Conservation (phyloP, 2,329 filamentous ascomycete species). For the Colletotrichum sp. region DNA sequence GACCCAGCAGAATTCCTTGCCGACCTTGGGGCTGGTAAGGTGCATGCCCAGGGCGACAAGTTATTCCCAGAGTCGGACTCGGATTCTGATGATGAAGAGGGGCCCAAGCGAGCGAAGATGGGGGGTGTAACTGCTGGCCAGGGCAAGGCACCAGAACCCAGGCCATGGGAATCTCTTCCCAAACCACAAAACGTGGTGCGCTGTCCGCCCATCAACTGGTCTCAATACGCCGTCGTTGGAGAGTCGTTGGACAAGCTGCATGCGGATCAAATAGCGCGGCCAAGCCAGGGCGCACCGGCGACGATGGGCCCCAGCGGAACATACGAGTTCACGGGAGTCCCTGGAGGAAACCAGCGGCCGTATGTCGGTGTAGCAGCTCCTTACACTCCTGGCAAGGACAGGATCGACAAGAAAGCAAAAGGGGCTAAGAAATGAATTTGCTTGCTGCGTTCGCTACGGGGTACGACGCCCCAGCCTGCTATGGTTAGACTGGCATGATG, state of each 20-base stretch:
- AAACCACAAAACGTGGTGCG: slow-evolving; percentile 82
- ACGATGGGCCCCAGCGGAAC: slow-evolving; percentile 45
- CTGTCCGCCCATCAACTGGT: slow-evolving; percentile 92
- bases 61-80: slow-evolving; percentile 27
- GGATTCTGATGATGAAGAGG: slow-evolving; percentile 26
- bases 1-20: slow-evolving; percentile 75
- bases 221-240: slow-evolving; percentile 89
- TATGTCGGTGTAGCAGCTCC: slow-evolving; percentile 61
- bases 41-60: slow-evolving; percentile 46
- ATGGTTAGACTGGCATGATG: not conserved
- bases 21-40: slow-evolving; percentile 68
- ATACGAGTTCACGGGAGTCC: slow-evolving; percentile 54
- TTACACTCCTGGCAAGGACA: slow-evolving; percentile 59
- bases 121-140: not conserved
- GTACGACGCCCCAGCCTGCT: not conserved
- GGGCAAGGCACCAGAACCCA: not conserved
- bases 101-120: slow-evolving; percentile 25
- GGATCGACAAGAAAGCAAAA: slow-evolving; percentile 43
- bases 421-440: slow-evolving; percentile 30
- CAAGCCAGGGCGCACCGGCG: slow-evolving; percentile 60
- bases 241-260: slow-evolving; percentile 85
- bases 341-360: slow-evolving; percentile 42
- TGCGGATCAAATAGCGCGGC: slow-evolving; percentile 74
- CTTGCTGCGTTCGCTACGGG: not conserved
- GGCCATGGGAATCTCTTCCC: slow-evolving; percentile 69